Evolutionary conservation across 441 rosid species (phyloP), one percentile per base, ranked within the genome.

Genomic region (Gossypium gossypioides): DNA sequence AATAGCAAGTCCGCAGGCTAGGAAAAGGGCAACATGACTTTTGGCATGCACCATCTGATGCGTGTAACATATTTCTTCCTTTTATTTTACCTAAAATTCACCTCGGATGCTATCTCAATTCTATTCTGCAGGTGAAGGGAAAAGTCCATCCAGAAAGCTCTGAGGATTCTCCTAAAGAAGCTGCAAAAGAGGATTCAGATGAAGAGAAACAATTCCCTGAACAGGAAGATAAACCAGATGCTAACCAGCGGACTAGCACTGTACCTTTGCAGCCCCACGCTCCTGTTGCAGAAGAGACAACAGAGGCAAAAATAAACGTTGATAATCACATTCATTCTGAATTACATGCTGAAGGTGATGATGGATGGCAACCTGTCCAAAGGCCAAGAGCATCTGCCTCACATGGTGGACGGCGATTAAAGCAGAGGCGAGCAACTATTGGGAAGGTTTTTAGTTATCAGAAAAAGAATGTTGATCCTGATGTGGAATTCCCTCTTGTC

Each of bases 311-410:
- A 73, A 78, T 77, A 65, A 54, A 78, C 57, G 56, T 71, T 67
- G 75, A 82, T 56, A 78, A 76, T 69, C 83, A 83, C 74, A 80
- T 27, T 71, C 75, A 73, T 24, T 59, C 80, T 21, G 92, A 87
- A 81, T 77, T 83, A 60, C 87, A 77, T 64, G 82, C 83, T 71
- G 97, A 90, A 83, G 93, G 90, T 69, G 93, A 88, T 75, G 98
- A 90, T 75, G 98, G 98, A 57, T 96, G 99, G 99, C 99, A 96
- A 79, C 84, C 98, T 2, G 99, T 89, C 80, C 99, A 93, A 75
- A 90, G 97, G 86, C 91, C 84, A 21, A 89, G 93, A 82, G 88
- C 97, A 66, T 88, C 90, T 78, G 89, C 87, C 67, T 88, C 90
- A 64, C 76, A 83, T 72, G 91, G 91, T 69, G 91, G 91, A 62